Evolutionary conservation across 1,139 yeast genomes (phyloP).

Genomic region (Pichia sp.): DNA sequence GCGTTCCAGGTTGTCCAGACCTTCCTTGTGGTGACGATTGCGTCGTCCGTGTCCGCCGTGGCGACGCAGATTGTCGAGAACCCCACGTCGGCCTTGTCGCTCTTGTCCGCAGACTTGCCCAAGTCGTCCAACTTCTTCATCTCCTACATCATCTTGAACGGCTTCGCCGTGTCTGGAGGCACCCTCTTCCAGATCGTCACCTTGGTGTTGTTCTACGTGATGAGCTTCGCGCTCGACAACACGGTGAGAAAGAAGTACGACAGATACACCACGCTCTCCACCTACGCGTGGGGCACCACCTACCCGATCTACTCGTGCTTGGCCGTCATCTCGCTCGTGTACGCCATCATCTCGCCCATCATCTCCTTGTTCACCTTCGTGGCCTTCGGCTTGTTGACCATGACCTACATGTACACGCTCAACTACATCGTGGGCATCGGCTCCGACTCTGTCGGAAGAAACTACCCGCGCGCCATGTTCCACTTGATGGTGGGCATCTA

Average conservation of each 20-base stretch:
- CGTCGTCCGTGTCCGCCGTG: conserved; percentile 72
- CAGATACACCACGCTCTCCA: conserved; percentile 32
- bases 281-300: conserved; percentile 62
- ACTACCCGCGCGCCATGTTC: conserved; percentile 69
- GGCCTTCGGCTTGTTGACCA: conserved; percentile 51
- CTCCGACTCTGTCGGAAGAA: conserved; percentile 63
- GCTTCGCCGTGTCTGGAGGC: conserved; percentile 68
- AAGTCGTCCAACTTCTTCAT: conserved; percentile 79
- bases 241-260: conserved; percentile 59
- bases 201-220: conserved; percentile 50
- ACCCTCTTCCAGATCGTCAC: conserved; percentile 40
- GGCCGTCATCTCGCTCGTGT: conserved; percentile 72
- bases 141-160: conserved; percentile 67
- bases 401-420: conserved; percentile 65
- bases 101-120: conserved; percentile 72
- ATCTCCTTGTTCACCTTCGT: conserved; percentile 60
- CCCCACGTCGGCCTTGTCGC: conserved; percentile 67
- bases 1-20: conserved; percentile 74
- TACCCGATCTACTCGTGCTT: conserved; percentile 74
- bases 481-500: conserved; percentile 78
- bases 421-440: conserved; percentile 48
- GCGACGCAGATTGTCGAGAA: conserved; percentile 60
- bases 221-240: conserved; percentile 28
- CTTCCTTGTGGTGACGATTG: conserved; percentile 78
- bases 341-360: conserved; percentile 73